A percentile compares a stretch with the other conserved stretches of the same genome.
phyloP scores from a whole-genome alignment of 257 asterid genomes.

The Solanum tacnaense region DNA sequence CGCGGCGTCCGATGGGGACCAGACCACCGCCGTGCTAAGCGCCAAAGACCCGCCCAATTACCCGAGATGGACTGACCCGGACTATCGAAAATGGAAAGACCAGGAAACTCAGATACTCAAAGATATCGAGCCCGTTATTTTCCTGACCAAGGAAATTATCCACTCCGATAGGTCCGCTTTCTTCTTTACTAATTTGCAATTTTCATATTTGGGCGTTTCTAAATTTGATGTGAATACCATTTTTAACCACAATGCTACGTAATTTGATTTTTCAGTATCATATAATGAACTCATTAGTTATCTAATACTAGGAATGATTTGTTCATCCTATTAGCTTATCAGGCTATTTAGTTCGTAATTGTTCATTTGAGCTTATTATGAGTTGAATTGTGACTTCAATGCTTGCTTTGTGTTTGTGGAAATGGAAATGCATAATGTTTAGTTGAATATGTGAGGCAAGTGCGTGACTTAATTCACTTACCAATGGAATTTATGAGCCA shows the following conservation, averaged over 20 bases:
- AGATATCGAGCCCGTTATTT: constrained; percentile 56
- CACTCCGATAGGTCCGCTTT: constrained; percentile 53
- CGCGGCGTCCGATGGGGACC: neutral
- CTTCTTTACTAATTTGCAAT: neutral
- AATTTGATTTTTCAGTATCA: neutral
- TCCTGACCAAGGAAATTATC: constrained; percentile 55
- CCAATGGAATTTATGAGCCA: neutral
- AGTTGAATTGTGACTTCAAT: neutral
- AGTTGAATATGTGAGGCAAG: neutral
- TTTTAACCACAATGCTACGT: neutral
- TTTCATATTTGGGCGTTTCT: neutral
- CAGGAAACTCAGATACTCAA: constrained; percentile 53
- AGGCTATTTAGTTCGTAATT: neutral
- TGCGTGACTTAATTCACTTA: neutral
- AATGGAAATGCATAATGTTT: neutral
- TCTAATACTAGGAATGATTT: neutral
- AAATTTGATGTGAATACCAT: neutral
- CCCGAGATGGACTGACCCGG: constrained; percentile 35
- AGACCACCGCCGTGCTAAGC: constrained; percentile 1
- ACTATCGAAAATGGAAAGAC: constrained; percentile 54
- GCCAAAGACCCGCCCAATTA: constrained; percentile 24
- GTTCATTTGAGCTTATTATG: neutral
- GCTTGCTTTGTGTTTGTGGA: neutral
- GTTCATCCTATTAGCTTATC: neutral
- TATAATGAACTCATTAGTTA: neutral